A percentile compares a stretch with the other conserved stretches of the same genome.
These are phyloP conservation scores for Candida sojae DNA, from an alignment of 1,139 yeast species.

Conservation along the genomic window DNA sequence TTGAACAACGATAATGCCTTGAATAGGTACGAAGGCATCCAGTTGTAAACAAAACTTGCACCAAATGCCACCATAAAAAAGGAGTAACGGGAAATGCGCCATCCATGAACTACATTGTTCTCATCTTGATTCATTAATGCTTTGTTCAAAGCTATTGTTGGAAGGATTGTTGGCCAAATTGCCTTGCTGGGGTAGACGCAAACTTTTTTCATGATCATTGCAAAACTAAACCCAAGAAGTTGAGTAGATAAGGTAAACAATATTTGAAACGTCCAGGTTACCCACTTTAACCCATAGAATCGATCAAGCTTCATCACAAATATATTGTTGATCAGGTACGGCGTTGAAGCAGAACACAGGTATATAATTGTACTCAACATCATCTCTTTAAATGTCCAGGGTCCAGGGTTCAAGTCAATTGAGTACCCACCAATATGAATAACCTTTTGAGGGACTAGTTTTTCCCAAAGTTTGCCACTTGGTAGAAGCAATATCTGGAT, in stretches of 20 bases:
- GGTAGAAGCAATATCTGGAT: slow-evolving; percentile 45
- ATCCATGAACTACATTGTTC: slow-evolving; percentile 33
- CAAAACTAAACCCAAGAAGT: slow-evolving; percentile 50
- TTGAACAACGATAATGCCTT: slow-evolving; percentile 44
- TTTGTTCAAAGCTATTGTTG: slow-evolving; percentile 45
- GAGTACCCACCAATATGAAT: slow-evolving; percentile 22
- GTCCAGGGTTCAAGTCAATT: slow-evolving; percentile 43
- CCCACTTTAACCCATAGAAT: slow-evolving; percentile 50
- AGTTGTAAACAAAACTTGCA: slow-evolving; percentile 40
- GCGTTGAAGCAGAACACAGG: slow-evolving; percentile 47
- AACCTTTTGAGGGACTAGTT: slow-evolving; percentile 27
- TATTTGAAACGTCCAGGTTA: slow-evolving; percentile 38
- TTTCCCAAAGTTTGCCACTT: slow-evolving; percentile 45
- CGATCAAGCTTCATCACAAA: slow-evolving; percentile 47
- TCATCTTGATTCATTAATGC: slow-evolving; percentile 40
- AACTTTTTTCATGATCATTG: slow-evolving; percentile 45
- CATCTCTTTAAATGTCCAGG: slow-evolving; percentile 70
- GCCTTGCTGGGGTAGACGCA: slow-evolving; percentile 48
- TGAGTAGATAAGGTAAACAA: slow-evolving; percentile 43
- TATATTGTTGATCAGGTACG: slow-evolving; percentile 46
- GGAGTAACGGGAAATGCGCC: slow-evolving; percentile 41
- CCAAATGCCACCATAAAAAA: slow-evolving; percentile 38
- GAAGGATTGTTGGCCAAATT: slow-evolving; percentile 49
- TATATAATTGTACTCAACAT: slow-evolving; percentile 51
- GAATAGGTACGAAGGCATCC: slow-evolving; percentile 46